Evolutionary conservation across 805 yeast genomes (phyloP).

Genomic region (Candida tibetensis): DNA sequence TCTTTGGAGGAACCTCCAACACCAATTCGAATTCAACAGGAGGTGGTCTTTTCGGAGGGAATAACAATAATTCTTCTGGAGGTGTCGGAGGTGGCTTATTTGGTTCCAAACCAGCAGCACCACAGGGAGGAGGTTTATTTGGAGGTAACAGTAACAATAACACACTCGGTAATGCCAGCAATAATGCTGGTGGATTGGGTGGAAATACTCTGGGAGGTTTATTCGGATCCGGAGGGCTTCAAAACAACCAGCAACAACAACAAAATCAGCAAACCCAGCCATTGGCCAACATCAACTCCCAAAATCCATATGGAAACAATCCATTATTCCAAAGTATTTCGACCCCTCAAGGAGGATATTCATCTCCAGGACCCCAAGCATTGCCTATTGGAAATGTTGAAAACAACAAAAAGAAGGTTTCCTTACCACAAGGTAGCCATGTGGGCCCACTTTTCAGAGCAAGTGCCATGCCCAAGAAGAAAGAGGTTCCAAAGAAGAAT

Average conservation of each 20-base stretch:
- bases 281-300: conserved; percentile 29
- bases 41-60: conserved; percentile 34
- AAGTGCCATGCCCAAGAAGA: conserved; percentile 17
- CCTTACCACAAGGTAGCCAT: conserved; percentile 56
- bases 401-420: conserved; percentile 51
- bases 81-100: conserved; percentile 6
- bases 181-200: conserved; percentile 3
- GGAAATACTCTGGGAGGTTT: conserved; percentile 10
- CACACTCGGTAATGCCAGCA: conserved; percentile 11
- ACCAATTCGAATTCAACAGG: conserved; percentile 5
- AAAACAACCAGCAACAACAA: conserved; percentile 23
- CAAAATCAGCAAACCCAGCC: conserved; percentile 23
- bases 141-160: conserved; percentile 8
- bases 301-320: conserved; percentile 75
- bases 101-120: conserved; percentile 8
- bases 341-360: conserved; percentile 29
- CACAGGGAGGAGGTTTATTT: conserved; percentile 8
- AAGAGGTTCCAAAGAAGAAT: not conserved
- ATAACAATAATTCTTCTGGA: conserved; percentile 8
- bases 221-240: conserved; percentile 14
- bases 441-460: conserved; percentile 52
- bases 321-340: conserved; percentile 57
- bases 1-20: conserved; percentile 14
- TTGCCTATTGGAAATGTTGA: conserved; percentile 11
- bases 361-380: conserved; percentile 27